These are phyloP conservation scores for Sphenostylis stenocarpa DNA, from an alignment of 306 rosid species.

Conservation along the genomic window DNA sequence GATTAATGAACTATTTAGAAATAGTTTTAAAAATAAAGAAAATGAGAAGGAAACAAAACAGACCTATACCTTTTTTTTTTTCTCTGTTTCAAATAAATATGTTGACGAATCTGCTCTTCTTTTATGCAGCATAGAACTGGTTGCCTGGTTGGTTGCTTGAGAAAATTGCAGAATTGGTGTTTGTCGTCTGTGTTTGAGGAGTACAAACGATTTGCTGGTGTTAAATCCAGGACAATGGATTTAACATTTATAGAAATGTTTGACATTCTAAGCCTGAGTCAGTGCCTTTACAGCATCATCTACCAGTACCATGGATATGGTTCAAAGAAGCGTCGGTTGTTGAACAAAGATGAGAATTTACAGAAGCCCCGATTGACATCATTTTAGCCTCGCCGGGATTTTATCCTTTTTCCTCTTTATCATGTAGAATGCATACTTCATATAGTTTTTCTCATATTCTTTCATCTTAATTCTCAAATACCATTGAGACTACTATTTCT, in stretches of 20 bases:
- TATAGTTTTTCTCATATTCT: background rate
- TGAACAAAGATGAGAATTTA: conserved; percentile 66
- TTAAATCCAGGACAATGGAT: conserved; percentile 69
- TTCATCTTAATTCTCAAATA: conserved; percentile 14
- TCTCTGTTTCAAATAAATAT: background rate
- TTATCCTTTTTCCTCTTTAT: background rate
- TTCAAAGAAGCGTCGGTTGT: conserved; percentile 74
- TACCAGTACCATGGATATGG: conserved; percentile 90
- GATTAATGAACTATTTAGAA: background rate
- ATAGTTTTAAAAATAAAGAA: background rate
- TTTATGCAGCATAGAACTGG: conserved; percentile 87
- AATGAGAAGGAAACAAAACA: background rate
- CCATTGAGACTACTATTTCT: background rate
- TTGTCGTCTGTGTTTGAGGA: conserved; percentile 81
- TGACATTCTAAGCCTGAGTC: conserved; percentile 59
- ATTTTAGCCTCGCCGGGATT: conserved; percentile 35
- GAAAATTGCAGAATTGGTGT: conserved; percentile 96
- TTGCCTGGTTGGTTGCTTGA: conserved; percentile 84
- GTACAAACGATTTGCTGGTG: conserved; percentile 75
- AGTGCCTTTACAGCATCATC: conserved; percentile 90
- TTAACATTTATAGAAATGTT: conserved; percentile 70
- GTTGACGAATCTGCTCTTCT: background rate
- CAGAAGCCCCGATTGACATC: conserved; percentile 67
- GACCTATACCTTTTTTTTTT: background rate
- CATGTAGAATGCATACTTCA: conserved; percentile 9